Conservation (phyloP, 768 basidiomycete species). For the Tricholoma matsutake region DNA sequence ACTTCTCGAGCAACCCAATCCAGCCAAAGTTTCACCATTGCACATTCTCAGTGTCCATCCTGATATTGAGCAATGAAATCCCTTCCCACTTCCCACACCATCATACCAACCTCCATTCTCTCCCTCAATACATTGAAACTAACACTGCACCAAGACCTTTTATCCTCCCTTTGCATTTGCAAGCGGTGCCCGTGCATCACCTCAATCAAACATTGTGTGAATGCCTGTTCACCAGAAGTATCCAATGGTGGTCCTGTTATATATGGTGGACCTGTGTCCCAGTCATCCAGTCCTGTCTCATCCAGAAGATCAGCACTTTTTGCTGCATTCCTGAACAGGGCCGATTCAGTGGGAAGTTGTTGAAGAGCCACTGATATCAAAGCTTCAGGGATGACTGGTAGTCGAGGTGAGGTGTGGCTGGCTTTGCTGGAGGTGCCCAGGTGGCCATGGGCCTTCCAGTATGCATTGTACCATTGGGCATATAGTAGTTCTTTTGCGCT, state of each 20-base stretch:
- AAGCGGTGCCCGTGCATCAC: slow-evolving; percentile 1
- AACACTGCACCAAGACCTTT: background rate
- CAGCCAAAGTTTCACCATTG: too few species aligned
- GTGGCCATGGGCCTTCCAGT: too few species aligned
- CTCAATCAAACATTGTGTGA: background rate
- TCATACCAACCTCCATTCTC: background rate
- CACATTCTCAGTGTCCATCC: too few species aligned
- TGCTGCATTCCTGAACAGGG: background rate
- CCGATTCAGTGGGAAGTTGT: background rate
- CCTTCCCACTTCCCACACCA: background rate
- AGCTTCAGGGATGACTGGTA: too few species aligned
- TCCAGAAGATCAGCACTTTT: background rate
- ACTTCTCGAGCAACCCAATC: too few species aligned
- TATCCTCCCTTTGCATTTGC: slow-evolving; percentile 1
- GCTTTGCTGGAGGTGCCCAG: background rate
- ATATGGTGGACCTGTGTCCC: slow-evolving; percentile 1
- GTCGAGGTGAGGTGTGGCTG: too few species aligned
- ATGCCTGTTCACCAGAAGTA: background rate
- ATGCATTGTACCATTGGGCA: background rate
- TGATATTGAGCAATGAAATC: background rate
- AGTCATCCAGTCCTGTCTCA: slow-evolving; percentile 1
- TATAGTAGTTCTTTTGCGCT: background rate
- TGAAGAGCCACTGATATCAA: too few species aligned
- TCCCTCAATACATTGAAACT: background rate
- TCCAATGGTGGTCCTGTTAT: background rate